Percentiles rank a stretch among this genome's conserved stretches.
phyloP scores from a whole-genome alignment of 2,329 filamentous ascomycete species.

The Cercospora sesami region DNA sequence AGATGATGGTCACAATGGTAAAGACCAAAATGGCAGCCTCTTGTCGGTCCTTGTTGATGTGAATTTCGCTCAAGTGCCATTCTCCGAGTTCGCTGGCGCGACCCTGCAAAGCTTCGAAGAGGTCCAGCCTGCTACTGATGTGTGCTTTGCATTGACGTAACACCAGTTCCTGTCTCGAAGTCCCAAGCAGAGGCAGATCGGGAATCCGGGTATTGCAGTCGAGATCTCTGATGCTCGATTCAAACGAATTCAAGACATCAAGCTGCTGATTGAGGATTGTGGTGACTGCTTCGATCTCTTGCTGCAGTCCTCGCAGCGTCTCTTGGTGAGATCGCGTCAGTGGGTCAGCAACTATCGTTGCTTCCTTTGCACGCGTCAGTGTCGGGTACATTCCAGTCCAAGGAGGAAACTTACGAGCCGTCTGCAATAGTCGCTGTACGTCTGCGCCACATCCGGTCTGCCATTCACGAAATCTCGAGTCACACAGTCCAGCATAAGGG shows the following conservation, averaged over 20 bases:
- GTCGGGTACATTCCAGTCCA: background rate
- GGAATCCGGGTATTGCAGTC: background rate
- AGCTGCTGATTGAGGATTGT: constrained; percentile 14
- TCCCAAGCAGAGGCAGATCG: constrained; percentile 2
- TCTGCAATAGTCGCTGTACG: constrained; percentile 16
- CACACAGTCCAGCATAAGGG: constrained; percentile 16
- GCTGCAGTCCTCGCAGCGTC: constrained; percentile 14
- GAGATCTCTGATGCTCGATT: constrained; percentile 13
- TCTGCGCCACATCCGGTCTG: constrained; percentile 15
- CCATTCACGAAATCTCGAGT: constrained; percentile 14
- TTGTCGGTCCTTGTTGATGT: constrained; percentile 21
- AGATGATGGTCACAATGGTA: constrained; percentile 47
- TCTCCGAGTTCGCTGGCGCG: constrained; percentile 17
- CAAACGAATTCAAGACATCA: constrained; percentile 15
- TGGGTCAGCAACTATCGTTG: constrained; percentile 17
- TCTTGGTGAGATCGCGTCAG: constrained; percentile 16
- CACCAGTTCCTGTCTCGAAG: constrained; percentile 12
- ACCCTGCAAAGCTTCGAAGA: constrained; percentile 15
- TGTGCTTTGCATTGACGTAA: constrained; percentile 12
- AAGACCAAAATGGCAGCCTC: constrained; percentile 39
- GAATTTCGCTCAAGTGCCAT: constrained; percentile 17
- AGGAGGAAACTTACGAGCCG: constrained; percentile 5
- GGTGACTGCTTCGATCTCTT: constrained; percentile 16
- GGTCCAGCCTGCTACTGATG: constrained; percentile 16
- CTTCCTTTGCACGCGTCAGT: constrained; percentile 14